Base-by-base conservation (phyloP, 257 asterid species). In the Plantago ovata region DNA sequence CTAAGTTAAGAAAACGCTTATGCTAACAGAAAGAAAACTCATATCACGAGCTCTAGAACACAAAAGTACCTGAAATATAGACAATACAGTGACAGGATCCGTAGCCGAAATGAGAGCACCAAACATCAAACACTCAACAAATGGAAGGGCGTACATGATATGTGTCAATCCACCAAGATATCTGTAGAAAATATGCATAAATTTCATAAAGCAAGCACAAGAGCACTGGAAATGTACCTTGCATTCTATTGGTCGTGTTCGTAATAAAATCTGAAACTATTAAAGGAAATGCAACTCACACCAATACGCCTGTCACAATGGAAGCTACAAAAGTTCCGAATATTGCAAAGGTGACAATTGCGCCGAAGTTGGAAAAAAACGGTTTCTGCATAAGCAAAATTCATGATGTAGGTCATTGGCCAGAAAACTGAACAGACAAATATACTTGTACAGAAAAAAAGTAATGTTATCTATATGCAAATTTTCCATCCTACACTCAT, bases 51-150 rank as follows among this genome's bases (percentile, higher is more conserved):
- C 56, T 56, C 53, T 40, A 59, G 48, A 62, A 66, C 60, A 33
- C 63, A 49, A 59, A 41, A 47, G 67, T 63, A 93, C 97, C 95
- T 93, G 97, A 77, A 93, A 93, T 75, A 93, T 93, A 63, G 99
- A 93, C 69, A 93, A 75, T 65, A 93, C 99, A 20, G 97, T 93
- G 73, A 89, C 99, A 67, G 97, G 99, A 75, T 93, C 96, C 6
- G 96, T 93, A 52, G 97, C 97, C 11, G 97, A 93, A 77, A 93
- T 93, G 61, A 93, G 95, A 64, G 99, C 95, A 66, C 99, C 97
- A 75, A 93, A 93, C 97, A 93, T 93, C 79, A 93, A 79, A 68
- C 99, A 93, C 70, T 93, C 99, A 59, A 93, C 75, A 69, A 89
- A 93, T 18, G 99, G 99, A 63, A 93, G 92, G 72, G 61, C 84